Percentiles rank a stretch among this genome's conserved stretches.
These are phyloP conservation scores for Pinus albicaulis DNA, from an alignment of 75 land plant genomes.

Conservation along the genomic window DNA sequence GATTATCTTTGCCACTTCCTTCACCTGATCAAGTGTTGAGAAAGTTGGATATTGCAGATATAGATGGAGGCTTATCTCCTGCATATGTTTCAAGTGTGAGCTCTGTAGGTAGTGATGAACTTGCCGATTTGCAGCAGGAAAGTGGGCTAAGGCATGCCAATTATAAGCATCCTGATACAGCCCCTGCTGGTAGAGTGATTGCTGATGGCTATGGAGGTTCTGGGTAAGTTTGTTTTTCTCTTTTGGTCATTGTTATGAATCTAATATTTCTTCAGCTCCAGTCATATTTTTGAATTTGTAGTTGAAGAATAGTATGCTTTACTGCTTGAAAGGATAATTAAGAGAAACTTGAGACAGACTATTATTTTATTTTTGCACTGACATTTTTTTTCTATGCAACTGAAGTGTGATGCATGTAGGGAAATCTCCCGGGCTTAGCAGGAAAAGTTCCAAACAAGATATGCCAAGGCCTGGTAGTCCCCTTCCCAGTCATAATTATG, in stretches of 20 bases:
- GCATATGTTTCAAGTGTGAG: conserved; percentile 50
- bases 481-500: conserved; percentile 17
- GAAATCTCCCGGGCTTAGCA: conserved; percentile 18
- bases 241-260: background rate
- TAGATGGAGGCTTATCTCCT: conserved; percentile 41
- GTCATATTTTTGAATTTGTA: background rate
- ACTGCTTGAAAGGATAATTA: background rate
- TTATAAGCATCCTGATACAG: conserved; percentile 41
- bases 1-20: conserved; percentile 49
- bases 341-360: background rate
- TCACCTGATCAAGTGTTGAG: conserved; percentile 25
- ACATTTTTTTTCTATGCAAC: conserved; percentile 12
- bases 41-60: conserved; percentile 31
- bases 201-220: conserved; percentile 27
- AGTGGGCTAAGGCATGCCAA: conserved; percentile 14
- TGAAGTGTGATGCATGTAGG: conserved; percentile 29
- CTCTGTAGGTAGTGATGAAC: conserved; percentile 61
- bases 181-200: conserved; percentile 22
- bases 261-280: background rate
- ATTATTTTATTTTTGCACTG: background rate
- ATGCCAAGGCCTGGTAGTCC: conserved; percentile 16
- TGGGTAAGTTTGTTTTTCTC: conserved; percentile 35
- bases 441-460: conserved; percentile 25
- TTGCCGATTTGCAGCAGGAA: conserved; percentile 28
- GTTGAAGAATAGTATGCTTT: background rate